Evolutionary conservation across 2,329 filamentous ascomycete genomes (phyloP).

Genomic region (Pleoardoris graminearum): DNA sequence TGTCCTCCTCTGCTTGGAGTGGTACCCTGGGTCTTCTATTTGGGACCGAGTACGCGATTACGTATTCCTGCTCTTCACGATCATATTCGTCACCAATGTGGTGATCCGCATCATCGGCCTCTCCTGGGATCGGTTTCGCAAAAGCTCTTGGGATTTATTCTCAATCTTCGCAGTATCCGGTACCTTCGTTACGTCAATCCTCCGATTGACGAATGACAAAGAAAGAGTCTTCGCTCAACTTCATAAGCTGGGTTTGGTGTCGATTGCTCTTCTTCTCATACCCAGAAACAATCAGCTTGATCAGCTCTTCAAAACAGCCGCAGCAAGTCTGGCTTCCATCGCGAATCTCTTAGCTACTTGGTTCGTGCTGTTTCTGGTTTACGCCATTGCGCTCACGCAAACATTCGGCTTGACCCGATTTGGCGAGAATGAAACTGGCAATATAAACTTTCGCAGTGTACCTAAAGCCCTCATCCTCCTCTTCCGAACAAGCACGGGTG

Average conservation of each 20-base stretch:
- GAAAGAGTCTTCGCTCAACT: slow-evolving; percentile 71
- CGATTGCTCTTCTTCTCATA: slow-evolving; percentile 86
- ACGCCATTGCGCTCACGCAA: slow-evolving; percentile 94
- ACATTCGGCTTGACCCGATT: slow-evolving; percentile 95
- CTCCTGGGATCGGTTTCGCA: slow-evolving; percentile 87
- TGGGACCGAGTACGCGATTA: slow-evolving; percentile 75
- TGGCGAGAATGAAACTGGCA: slow-evolving; percentile 69
- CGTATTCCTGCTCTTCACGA: slow-evolving; percentile 78
- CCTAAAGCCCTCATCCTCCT: slow-evolving; percentile 91
- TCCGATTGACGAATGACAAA: slow-evolving; percentile 66
- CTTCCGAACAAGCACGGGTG: slow-evolving; percentile 89
- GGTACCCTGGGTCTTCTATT: slow-evolving; percentile 70
- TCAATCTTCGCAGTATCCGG: slow-evolving; percentile 79
- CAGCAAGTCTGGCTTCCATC: slow-evolving; percentile 88
- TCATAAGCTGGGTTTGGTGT: slow-evolving; percentile 92
- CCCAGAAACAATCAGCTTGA: slow-evolving; percentile 96
- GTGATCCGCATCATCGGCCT: slow-evolving; percentile 82
- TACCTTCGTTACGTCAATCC: slow-evolving; percentile 78
- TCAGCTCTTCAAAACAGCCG: slow-evolving; percentile 97
- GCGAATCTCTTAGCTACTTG: slow-evolving; percentile 92
- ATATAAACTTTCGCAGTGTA: slow-evolving; percentile 91
- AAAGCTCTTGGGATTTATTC: slow-evolving; percentile 95
- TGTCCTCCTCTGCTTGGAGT: slow-evolving; percentile 81
- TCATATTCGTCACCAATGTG: slow-evolving; percentile 83
- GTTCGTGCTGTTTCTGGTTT: slow-evolving; percentile 96